Evolutionary conservation across 2,329 filamentous ascomycete species (phyloP).

Genomic region (Ophiosphaerella korrae): DNA sequence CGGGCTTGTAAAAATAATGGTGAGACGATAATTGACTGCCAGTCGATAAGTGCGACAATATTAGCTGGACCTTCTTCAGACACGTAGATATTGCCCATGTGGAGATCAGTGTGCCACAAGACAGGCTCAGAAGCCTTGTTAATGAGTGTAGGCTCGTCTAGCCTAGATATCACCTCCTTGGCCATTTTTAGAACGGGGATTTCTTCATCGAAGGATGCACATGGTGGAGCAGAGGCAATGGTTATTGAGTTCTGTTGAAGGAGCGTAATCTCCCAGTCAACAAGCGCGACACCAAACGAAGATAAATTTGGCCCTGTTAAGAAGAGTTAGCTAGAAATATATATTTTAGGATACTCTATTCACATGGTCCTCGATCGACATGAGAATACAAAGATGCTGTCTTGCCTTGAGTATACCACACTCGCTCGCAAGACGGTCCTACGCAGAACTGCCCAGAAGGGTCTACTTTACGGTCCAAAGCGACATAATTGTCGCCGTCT

Average conservation of each 20-base stretch:
- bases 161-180: constrained; percentile 15
- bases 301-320: constrained; percentile 21
- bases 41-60: constrained; percentile 29
- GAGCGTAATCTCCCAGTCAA: constrained; percentile 18
- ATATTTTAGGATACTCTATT: background rate
- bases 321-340: constrained; percentile 9
- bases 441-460: constrained; percentile 20
- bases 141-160: constrained; percentile 9
- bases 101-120: constrained; percentile 43
- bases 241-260: constrained; percentile 1
- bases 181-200: constrained; percentile 13
- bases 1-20: constrained; percentile 22
- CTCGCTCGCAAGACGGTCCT: constrained; percentile 22
- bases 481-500: constrained; percentile 3
- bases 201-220: constrained; percentile 18
- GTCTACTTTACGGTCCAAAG: constrained; percentile 10
- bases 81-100: constrained; percentile 46
- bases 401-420: constrained; percentile 9
- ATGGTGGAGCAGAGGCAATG: constrained; percentile 6
- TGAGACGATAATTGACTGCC: constrained; percentile 29
- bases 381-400: constrained; percentile 1
- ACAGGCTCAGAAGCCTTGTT: constrained; percentile 8
- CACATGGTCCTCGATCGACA: constrained; percentile 20
- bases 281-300: constrained; percentile 23
- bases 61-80: constrained; percentile 23